A percentile compares a stretch with the other conserved stretches of the same genome.
Evolutionary conservation across 169 alveolate species (phyloP).

Genomic region (Cryptosporidium sp.): DNA sequence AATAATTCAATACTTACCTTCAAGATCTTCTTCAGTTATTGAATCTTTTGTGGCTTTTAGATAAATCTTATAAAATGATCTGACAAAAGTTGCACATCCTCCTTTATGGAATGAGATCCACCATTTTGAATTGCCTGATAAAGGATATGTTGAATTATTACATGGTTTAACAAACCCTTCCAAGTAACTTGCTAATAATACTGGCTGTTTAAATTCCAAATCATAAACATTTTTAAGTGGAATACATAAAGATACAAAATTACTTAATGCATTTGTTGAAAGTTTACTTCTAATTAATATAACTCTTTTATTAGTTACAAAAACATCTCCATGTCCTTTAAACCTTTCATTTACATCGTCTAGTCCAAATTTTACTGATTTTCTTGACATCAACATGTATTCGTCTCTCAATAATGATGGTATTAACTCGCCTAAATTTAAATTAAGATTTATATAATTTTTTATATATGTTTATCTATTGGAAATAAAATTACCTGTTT

Average conservation of each 20-base stretch:
- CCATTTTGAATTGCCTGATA: conserved; percentile 29
- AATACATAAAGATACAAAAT: conserved; percentile 43
- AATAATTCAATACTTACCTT: conserved; percentile 7
- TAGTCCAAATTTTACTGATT: conserved; percentile 36
- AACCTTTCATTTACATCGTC: conserved; percentile 50
- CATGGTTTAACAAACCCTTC: conserved; percentile 66
- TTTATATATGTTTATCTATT: not conserved
- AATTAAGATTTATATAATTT: not conserved
- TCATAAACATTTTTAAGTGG: conserved; percentile 37
- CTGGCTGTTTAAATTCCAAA: conserved; percentile 56
- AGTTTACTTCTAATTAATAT: conserved; percentile 24
- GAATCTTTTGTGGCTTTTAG: not conserved
- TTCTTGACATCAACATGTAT: conserved; percentile 43
- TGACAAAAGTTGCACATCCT: conserved; percentile 68
- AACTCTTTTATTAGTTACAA: conserved; percentile 56
- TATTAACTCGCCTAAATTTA: conserved; percentile 25
- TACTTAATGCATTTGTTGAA: conserved; percentile 13
- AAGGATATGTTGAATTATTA: conserved; percentile 24
- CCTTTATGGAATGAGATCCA: conserved; percentile 74
- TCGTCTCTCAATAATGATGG: conserved; percentile 35
- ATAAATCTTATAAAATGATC: conserved; percentile 15
- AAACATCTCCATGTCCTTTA: conserved; percentile 43
- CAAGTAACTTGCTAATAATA: conserved; percentile 56
- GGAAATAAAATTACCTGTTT: conserved; percentile 2
- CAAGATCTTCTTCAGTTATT: not conserved